Base-by-base conservation (phyloP, 768 basidiomycete species). In the Suillus luteus region DNA sequence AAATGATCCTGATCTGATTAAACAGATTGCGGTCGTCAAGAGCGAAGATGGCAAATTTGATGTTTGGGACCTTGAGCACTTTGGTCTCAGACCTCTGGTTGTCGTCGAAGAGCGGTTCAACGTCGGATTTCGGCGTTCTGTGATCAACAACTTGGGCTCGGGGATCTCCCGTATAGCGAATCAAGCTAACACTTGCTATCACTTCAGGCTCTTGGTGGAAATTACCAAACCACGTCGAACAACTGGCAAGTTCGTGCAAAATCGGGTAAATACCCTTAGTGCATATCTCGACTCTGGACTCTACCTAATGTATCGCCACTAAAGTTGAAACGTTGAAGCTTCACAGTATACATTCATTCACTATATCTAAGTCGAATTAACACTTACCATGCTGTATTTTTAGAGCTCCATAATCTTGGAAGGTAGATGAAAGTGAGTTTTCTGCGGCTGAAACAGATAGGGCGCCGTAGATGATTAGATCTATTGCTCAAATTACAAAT, bases 71-170 rank as follows among this genome's bases (percentile, higher is more conserved):
- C 43, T 66, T n/a, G 41, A 62, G 17, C 35, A 60, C 5, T 59
- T 67, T 52, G 38, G 55, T 55, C 61, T 67, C 35, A 61, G 66
- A 31, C 66, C 65, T 46, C 22, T 33, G 22, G 35, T 67, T 35
- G 17, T 27, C n/a, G 61, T 67, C 8, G 57, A 66, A 22, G 61
- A 65, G 8, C 61, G 58, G 19, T 62, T 41, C 11, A 12, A n/a
- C 37, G 14, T 63, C 2, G 67, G 68, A 27, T 71, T 68, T 57
- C 57, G 49, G 12, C 57, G 70, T 6, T 63, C 60, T 19, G 70
- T 68, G 27, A 71, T 71, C 31, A 40, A 61, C 8, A 61, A 68
- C 49, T 65, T 70, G 43, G 9, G 66, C 40, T 40, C 33, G 38
- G 14, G 9, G 10, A 31, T 44, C 12, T 1, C 55, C 44, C 3